Evolutionary conservation across 2,329 filamentous ascomycete genomes (phyloP).

Genomic region (Claviceps citrina): DNA sequence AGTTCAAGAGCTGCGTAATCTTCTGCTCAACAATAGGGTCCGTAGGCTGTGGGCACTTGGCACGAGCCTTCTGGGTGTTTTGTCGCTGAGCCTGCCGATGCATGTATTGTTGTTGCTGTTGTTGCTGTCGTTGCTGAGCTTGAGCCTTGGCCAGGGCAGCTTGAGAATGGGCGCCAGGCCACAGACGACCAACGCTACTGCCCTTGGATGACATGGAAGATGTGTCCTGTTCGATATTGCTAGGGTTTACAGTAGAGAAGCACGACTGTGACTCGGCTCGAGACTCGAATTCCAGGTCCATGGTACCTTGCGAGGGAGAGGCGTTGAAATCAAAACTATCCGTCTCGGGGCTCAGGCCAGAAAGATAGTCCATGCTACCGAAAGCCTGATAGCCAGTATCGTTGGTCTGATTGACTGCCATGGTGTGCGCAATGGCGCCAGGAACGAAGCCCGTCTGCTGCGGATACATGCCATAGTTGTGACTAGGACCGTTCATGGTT

Average conservation of each 20-base stretch:
- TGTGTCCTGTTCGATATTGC: constrained; percentile 47
- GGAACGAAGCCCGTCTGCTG: constrained; percentile 89
- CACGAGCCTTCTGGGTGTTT: constrained; percentile 32
- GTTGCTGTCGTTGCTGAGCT: constrained; percentile 50
- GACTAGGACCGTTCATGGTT: constrained; percentile 65
- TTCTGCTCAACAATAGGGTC: constrained; percentile 77
- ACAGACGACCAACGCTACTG: constrained; percentile 55
- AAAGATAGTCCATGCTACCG: constrained; percentile 34
- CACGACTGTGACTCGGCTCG: constrained; percentile 45
- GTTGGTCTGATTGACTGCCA: constrained; percentile 56
- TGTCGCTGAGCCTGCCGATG: constrained; percentile 33
- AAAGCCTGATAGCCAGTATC: constrained; percentile 38
- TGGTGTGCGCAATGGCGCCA: constrained; percentile 64
- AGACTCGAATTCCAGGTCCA: constrained; percentile 45
- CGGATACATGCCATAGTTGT: constrained; percentile 89
- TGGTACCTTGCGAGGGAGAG: constrained; percentile 42
- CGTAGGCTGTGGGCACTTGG: constrained; percentile 35
- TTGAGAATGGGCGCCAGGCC: constrained; percentile 87
- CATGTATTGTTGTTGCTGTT: constrained; percentile 42
- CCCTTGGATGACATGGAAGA: constrained; percentile 35
- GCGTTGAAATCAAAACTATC: constrained; percentile 61
- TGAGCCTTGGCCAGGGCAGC: constrained; percentile 63
- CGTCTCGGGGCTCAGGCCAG: constrained; percentile 44
- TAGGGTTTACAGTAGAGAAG: constrained; percentile 56
- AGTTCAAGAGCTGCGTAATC: constrained; percentile 81